These are phyloP conservation scores for Dioszegia aurantiaca DNA, from an alignment of 768 basidiomycete species.

Conservation along the genomic window DNA sequence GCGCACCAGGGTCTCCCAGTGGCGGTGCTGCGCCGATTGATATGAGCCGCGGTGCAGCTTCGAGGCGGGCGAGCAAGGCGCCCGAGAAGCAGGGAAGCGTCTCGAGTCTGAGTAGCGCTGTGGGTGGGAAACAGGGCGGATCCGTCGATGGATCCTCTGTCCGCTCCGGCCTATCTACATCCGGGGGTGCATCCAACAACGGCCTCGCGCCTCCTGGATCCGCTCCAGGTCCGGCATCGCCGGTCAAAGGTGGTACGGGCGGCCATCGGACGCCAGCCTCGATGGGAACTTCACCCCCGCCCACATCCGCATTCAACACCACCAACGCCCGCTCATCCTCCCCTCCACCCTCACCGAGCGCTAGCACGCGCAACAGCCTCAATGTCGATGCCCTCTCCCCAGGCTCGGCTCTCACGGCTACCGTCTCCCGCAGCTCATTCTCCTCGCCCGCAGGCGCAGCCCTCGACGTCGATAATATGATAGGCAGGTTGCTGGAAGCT, in stretches of 20 bases:
- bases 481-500: conserved; percentile 88
- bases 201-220: neutral
- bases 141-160: conserved; percentile 5
- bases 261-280: conserved; percentile 61
- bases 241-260: conserved; percentile 44
- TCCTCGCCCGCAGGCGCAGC: conserved; percentile 49
- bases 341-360: conserved; percentile 21
- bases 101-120: conserved; percentile 9
- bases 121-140: neutral
- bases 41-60: conserved; percentile 1
- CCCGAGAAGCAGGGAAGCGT: conserved; percentile 16
- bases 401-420: conserved; percentile 54
- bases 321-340: conserved; percentile 29
- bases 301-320: conserved; percentile 36
- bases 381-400: conserved; percentile 44
- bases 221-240: conserved; percentile 49
- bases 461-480: conserved; percentile 97
- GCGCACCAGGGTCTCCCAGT: conserved; percentile 8
- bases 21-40: conserved; percentile 5
- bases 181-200: neutral
- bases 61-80: conserved; percentile 1
- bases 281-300: conserved; percentile 63
- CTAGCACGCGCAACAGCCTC: conserved; percentile 17
- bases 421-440: conserved; percentile 28
- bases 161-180: conserved; percentile 2